Evolutionary conservation across 2,329 filamentous ascomycete genomes (phyloP).

Genomic region (Alternaria sp.): DNA sequence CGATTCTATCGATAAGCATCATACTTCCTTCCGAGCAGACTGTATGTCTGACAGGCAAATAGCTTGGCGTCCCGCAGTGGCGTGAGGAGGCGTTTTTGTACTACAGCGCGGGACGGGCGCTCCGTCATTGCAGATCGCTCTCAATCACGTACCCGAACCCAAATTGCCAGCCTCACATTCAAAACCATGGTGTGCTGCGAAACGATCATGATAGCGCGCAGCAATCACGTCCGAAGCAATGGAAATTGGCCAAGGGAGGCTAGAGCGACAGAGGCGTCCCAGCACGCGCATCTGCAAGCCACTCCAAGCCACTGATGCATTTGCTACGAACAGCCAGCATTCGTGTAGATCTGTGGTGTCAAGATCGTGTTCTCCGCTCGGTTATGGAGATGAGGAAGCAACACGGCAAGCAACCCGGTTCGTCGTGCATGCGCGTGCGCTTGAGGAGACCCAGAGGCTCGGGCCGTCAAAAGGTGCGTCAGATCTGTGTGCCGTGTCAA

Average conservation of each 20-base stretch:
- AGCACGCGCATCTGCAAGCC: constrained; percentile 35
- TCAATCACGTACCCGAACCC: constrained; percentile 12
- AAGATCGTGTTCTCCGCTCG: constrained; percentile 1
- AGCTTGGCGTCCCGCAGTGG: constrained; percentile 1
- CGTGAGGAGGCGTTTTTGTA: constrained; percentile 27
- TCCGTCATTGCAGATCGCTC: not conserved
- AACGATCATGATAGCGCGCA: constrained; percentile 7
- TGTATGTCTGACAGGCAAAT: not conserved
- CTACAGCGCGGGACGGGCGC: constrained; percentile 11
- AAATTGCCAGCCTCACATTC: constrained; percentile 13
- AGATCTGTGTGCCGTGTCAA: constrained; percentile 36
- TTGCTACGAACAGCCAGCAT: constrained; percentile 19
- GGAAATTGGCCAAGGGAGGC: not conserved
- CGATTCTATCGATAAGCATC: not conserved
- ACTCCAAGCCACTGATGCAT: constrained; percentile 33
- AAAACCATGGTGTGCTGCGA: not conserved
- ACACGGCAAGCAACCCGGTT: constrained; percentile 34
- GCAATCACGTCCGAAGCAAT: constrained; percentile 8
- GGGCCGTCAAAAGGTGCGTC: constrained; percentile 31
- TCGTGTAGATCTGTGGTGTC: not conserved
- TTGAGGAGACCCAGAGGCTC: constrained; percentile 30
- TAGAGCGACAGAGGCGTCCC: not conserved
- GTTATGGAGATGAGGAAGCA: constrained; percentile 24
- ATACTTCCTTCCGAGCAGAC: not conserved
- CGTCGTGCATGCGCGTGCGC: constrained; percentile 19